phyloP scores from a whole-genome alignment of 1,284 basidiomycete species.

The Leccinum ambiguum region DNA sequence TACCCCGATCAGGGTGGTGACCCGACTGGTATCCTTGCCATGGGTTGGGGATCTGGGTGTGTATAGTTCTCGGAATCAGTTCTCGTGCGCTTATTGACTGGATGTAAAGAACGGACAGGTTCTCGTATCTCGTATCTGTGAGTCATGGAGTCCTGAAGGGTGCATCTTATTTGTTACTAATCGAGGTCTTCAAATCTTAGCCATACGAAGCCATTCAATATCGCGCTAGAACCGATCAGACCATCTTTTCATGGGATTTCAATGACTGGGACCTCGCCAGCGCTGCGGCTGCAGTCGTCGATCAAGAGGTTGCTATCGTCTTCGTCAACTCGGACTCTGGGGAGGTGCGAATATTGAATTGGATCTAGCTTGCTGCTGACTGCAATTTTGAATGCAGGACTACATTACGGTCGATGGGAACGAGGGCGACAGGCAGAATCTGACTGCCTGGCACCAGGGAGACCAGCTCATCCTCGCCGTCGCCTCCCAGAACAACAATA shows the following conservation, averaged over 20 bases:
- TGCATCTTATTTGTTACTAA: neutral
- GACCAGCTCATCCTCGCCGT: conserved; percentile 40
- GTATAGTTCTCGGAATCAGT: neutral
- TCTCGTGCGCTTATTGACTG: neutral
- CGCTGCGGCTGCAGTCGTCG: conserved; percentile 30
- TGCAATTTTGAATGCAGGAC: conserved; percentile 30
- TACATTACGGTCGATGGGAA: conserved; percentile 57
- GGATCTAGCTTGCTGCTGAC: conserved; percentile 4
- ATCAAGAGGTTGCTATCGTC: conserved; percentile 36
- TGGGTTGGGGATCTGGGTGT: conserved; percentile 65
- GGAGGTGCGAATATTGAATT: conserved; percentile 27
- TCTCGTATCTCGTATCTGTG: conserved; percentile 40
- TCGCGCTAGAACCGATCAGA: conserved; percentile 33
- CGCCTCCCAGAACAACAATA: conserved; percentile 46
- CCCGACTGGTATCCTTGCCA: conserved; percentile 53
- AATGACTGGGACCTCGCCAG: conserved; percentile 33
- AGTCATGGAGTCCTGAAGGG: conserved; percentile 12
- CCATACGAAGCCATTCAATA: conserved; percentile 41
- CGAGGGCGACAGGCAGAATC: conserved; percentile 46
- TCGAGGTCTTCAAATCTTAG: conserved; percentile 15
- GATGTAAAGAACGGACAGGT: conserved; percentile 34
- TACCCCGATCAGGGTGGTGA: conserved; percentile 50
- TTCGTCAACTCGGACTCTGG: conserved; percentile 42
- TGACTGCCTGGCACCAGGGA: conserved; percentile 61
- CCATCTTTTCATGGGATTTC: conserved; percentile 38